Base-by-base conservation (phyloP, 805 yeast genomes). In the Kuraishia piskuri region DNA sequence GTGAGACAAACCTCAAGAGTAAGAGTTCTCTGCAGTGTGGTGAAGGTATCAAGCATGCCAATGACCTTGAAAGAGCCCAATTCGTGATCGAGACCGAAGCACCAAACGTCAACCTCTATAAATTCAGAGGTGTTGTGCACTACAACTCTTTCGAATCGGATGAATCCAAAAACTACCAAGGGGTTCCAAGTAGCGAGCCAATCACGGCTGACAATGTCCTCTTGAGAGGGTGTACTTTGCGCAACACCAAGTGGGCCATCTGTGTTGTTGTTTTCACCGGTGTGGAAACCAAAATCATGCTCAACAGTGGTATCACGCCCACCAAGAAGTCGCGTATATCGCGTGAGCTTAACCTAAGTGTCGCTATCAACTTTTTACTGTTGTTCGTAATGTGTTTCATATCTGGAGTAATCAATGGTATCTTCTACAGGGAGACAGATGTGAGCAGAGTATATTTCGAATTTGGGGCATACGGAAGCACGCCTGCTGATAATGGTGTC, bases 231-330 rank as follows among this genome's bases (percentile, higher is more conserved):
- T 80, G 84, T 46, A 77, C 87, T 7, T 70, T 87, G 55, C 73
- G 92, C 64, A 87, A 87, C 66, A 84, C 92, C 2, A 79, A 80
- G 57, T 87, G 91, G 90, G 86, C 75, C 2, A 73, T 88, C 53
- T 90, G 92, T 23, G 64, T 82, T 23, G 91, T 84, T 4, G 75
- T 84, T n/a, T 86, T 84, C 64, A 87, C 95, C 2, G 95, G 95
- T 53, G 64, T 68, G 40, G 92, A 87, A 61, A 76, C 90, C 10
- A 88, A 87, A 67, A 84, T 88, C 55, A 83, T 87, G 84, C 68
- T 88, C 56, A 87, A 88, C 64, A 76, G 91, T 2, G 94, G 94
- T 51, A 75, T 78, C 24, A 86, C 94, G 0, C 95, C 95, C 8
- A 80, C 85, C 1, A 87, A 87, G 64, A 76, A 80, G 49, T 82